Base-by-base conservation (phyloP, 2,329 filamentous ascomycete genomes). In the Penicillium sp. region DNA sequence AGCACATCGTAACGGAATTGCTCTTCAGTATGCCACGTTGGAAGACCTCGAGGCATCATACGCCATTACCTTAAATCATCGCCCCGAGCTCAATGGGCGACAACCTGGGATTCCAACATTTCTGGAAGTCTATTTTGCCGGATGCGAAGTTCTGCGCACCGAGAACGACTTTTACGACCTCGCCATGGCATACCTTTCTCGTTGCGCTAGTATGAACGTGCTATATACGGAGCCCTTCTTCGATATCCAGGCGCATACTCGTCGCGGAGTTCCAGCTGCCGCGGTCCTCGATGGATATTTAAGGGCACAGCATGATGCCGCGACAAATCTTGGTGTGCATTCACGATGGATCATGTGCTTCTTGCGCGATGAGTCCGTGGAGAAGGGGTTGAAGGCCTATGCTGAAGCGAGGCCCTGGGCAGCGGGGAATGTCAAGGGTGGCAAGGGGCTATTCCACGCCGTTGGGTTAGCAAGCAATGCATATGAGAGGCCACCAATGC, bases 401-500 rank as follows among this genome's bases (percentile, higher is more conserved):
- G 60, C 68, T 19, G 70, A 70, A 1, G 74, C 76, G 14, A 63
- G 74, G 5, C 74, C 76, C 0, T 81, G 63, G 65, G 65, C 64
- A 3, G 61, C 59, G 22, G 62, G 62, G 5, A 53, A 39, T 9
- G 59, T 63, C 3, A 27, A 62, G 3, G 57, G 52, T 1, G 65
- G 77, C n/a, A 72, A 71, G 37, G 73, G 74, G 0, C 66, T 78
- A 0, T 76, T 81, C 48, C 75, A 79, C 54, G 79, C 76, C 1
- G 75, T 82, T 11, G 80, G 80, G 0, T 70, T 82, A 2, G 79
- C 79, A 11, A 77, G 75, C 54, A 80, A 81, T 57, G 80, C 79
- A 45, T 77, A 75, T 52, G 70, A 78, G 49, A 70, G 77, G 5
- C 80, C 79, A 7, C 79, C 79, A 0, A 66, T 70, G 48, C 67